Base-by-base conservation (phyloP, 2,329 filamentous ascomycete species). In the Venturia aucupariae region DNA sequence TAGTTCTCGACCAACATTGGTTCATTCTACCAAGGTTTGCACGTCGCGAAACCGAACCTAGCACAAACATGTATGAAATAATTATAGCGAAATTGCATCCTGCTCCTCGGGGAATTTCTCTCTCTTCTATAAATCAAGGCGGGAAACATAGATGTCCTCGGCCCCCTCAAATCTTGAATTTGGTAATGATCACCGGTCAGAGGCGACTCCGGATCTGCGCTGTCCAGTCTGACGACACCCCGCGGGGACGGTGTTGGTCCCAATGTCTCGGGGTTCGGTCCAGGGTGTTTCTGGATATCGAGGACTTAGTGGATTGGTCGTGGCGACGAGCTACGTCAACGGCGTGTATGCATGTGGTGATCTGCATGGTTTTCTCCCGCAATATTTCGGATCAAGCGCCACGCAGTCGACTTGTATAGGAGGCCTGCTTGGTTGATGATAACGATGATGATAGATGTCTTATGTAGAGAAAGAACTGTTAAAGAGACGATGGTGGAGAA, bases 241-340 rank as follows among this genome's bases (percentile, higher is more conserved):
- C 7, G 2, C 13, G 51, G 27, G 30, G 15, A 35, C 1, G 27
- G 8, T 13, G 51, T 32, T 19, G 27, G 51, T n/a, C 30, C 51
- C n/a, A 35, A 6, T 57, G 15, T 35, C 27, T 22, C 27, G 27
- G 51, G 2, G 35, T n/a, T 10, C 2, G 24, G 5, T 10, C 51
- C 19, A 32, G 51, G 51, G 30, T 57, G 27, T 35, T 57, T 57
- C 51, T 35, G 51, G n/a, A 57, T n/a, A n/a, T 35, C 51, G 51
- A n/a, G 13, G 27, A 4, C 11, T 57, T 3, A 35, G 51, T 57
- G 51, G 51, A 35, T 27, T 57, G 51, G 51, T 35, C 51, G 51
- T 35, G 51, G 15, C 30, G 30, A 57, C 7, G 51, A 30, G 51
- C 51, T 35, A 57, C 51, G 51, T 57, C 30, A 35, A 57, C 27